phyloP scores from a whole-genome alignment of 176 grass and related monocot genomes.

The Ensete glaucum region DNA sequence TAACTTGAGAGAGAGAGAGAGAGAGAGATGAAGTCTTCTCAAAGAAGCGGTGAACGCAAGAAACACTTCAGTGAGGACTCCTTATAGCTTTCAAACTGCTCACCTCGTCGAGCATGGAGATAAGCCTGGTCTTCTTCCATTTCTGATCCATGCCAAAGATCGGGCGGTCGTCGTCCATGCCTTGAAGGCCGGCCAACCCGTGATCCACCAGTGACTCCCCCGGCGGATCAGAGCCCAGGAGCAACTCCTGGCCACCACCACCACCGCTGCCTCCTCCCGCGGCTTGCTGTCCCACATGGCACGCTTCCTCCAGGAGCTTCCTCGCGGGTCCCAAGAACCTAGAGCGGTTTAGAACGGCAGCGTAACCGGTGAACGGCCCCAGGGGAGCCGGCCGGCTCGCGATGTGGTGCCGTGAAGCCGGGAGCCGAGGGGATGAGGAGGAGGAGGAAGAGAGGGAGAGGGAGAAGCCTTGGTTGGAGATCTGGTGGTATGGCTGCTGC shows the following conservation, averaged over 20 bases:
- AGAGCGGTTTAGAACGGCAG: conserved; percentile 61
- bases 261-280: conserved; percentile 2
- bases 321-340: conserved; percentile 75
- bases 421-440: conserved; percentile 29
- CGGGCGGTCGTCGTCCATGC: conserved; percentile 1
- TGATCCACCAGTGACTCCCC: conserved; percentile 28
- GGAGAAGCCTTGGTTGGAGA: conserved; percentile 52
- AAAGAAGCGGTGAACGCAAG: not conserved
- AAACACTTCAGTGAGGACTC: conserved; percentile 16
- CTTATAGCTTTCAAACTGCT: not conserved
- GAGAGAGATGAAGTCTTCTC: not conserved
- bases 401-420: conserved; percentile 2
- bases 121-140: conserved; percentile 94
- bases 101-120: conserved; percentile 91
- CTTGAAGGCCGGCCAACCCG: not conserved
- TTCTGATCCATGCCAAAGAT: conserved; percentile 42
- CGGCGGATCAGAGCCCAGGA: conserved; percentile 39
- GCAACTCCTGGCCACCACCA: conserved; percentile 4
- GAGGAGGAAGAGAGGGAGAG: conserved; percentile 51
- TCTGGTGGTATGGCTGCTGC: conserved; percentile 22
- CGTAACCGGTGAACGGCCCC: conserved; percentile 89
- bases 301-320: conserved; percentile 86
- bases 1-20: not conserved
- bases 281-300: conserved; percentile 50
- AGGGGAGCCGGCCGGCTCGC: conserved; percentile 27